Base-by-base conservation (phyloP, 495 filamentous ascomycete species). In the Jackrogersella multiformis region DNA sequence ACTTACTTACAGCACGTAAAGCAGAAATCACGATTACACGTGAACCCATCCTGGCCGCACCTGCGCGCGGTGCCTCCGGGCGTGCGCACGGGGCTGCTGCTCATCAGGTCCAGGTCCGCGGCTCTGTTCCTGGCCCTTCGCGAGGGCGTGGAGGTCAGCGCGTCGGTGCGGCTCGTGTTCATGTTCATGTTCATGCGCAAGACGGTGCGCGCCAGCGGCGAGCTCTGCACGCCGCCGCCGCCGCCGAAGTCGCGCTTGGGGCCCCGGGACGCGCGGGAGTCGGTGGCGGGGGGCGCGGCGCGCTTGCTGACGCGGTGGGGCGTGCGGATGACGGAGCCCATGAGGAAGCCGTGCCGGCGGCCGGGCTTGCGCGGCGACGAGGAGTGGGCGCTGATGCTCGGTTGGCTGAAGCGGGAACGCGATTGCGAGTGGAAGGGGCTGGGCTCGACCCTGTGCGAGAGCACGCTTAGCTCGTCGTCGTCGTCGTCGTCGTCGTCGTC, bases 21-120 rank as follows among this genome's bases (percentile, higher is more conserved):
- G 67, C 83, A 85, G 65, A 84, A 84, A 39, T 78, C 74, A 56
- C 78, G 68, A 7, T 77, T 76, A 53, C 82, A 85, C 26, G 67
- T 69, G 41, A 81, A 85, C 32, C 77, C 82, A 44, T 70, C 74
- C 64, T 81, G 74, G 5, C 83, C 83, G 58, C 83, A 85, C 51
- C 76, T 66, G 7, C 79, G 69, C 63, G 77, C 66, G 39, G 76
- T 74, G 0, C 81, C 81, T 4, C 80, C 78, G 1, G 81, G 80
- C 13, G 80, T 69, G 20, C 56, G 61, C 13, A 80, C 64, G 60
- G 73, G 6, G 78, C 73, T 56, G 9, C 71, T 57, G 26, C 54
- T 26, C 30, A 34, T 12, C 26, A 15, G 34, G 18, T 53, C 38
- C 3, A 44, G 12, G 16, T 20, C 21, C 34, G 42, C 18, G 4